These are phyloP conservation scores for Mrakia hoshinonis DNA, from an alignment of 768 basidiomycete genomes.

Conservation along the genomic window DNA sequence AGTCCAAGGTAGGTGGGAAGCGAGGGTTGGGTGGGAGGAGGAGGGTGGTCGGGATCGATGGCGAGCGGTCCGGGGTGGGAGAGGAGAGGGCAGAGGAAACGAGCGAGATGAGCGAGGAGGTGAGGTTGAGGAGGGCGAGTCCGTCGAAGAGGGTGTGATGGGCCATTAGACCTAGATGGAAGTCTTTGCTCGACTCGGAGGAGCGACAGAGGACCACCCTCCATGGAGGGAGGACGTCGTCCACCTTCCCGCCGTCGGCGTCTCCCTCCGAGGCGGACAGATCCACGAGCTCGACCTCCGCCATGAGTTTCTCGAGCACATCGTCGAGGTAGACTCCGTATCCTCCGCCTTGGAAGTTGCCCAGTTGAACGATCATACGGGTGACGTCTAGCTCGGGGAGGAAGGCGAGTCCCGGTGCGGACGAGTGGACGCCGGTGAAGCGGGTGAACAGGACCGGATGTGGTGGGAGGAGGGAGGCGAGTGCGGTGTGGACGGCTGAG, in stretches of 20 bases:
- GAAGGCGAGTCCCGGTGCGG: neutral
- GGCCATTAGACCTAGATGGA: neutral
- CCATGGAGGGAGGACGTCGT: neutral
- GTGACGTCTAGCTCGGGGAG: neutral
- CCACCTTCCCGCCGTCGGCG: neutral
- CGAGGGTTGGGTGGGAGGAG: neutral
- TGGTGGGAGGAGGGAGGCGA: neutral
- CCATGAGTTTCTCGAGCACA: neutral
- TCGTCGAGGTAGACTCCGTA: neutral
- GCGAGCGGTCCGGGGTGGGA: neutral
- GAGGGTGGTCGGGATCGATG: neutral
- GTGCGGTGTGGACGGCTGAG: neutral
- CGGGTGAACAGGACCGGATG: neutral
- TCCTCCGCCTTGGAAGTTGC: neutral
- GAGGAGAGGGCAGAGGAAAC: neutral
- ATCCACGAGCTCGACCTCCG: neutral
- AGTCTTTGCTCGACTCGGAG: neutral
- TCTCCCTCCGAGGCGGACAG: neutral
- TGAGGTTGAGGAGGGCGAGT: neutral
- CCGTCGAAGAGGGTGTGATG: neutral
- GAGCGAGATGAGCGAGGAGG: neutral
- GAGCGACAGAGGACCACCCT: neutral
- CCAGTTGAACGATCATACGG: neutral
- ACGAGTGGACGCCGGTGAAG: neutral
- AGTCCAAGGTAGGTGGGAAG: neutral